Conservation (phyloP, 345 rosid species). For the Brassica napus region DNA sequence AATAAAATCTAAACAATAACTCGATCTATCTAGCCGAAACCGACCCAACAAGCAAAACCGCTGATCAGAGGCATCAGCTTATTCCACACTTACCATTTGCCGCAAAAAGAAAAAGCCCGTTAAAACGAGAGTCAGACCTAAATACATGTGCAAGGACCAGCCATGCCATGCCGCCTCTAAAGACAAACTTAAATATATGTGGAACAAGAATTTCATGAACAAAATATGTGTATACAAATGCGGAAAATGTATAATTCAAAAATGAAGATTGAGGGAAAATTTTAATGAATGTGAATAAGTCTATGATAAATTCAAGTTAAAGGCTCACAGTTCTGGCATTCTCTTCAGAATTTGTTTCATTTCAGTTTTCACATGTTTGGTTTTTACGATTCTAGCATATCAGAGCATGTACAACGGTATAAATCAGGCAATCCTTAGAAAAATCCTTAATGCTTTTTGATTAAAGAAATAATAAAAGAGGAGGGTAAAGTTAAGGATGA, state of each 20-base stretch:
- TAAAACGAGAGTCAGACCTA: neutral
- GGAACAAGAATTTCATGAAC: slow-evolving; percentile 7
- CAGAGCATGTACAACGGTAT: neutral
- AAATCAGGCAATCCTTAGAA: too few species aligned
- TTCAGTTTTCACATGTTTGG: neutral
- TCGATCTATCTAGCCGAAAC: too few species aligned
- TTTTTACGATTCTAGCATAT: neutral
- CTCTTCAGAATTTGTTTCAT: neutral
- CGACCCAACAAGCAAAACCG: too few species aligned
- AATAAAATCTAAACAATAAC: too few species aligned
- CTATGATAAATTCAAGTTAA: neutral
- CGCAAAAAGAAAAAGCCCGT: too few species aligned
- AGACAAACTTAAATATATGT: neutral
- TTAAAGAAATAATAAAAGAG: too few species aligned
- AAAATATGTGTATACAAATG: neutral
- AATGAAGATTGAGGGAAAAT: neutral
- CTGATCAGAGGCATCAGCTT: too few species aligned
- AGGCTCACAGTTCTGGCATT: neutral
- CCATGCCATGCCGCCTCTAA: neutral
- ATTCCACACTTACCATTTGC: too few species aligned
- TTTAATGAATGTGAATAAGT: neutral
- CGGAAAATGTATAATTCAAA: neutral
- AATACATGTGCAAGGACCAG: slow-evolving; percentile 20
- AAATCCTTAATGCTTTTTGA: too few species aligned
- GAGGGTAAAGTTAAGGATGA: too few species aligned